phyloP scores from a whole-genome alignment of 2,329 filamentous ascomycete species.

The Ophiocordyceps sinensis region DNA sequence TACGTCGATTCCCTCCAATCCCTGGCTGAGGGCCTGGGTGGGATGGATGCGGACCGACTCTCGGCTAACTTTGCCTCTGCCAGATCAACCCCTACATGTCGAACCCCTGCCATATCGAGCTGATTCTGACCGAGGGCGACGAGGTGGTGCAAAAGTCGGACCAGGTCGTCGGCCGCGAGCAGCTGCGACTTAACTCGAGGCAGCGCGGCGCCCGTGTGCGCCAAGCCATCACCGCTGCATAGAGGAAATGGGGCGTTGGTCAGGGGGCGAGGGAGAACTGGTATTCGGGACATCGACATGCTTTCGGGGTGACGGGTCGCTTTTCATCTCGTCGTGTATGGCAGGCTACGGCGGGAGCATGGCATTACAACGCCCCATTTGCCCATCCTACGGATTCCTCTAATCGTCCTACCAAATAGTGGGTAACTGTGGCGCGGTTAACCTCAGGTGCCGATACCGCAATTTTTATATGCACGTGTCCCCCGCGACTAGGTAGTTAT shows the following conservation, averaged over 20 bases:
- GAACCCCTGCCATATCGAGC: slow-evolving; percentile 99
- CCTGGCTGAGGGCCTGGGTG: background rate
- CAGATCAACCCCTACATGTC: slow-evolving; percentile 99
- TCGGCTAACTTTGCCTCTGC: background rate
- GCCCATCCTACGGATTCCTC: no score
- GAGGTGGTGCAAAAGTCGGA: slow-evolving; percentile 91
- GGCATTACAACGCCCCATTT: slow-evolving; percentile 24
- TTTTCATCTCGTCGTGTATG: slow-evolving; percentile 25
- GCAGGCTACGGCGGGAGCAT: slow-evolving; percentile 22
- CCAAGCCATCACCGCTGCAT: slow-evolving; percentile 52
- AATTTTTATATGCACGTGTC: no score
- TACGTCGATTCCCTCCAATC: slow-evolving; percentile 40
- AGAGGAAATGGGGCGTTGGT: slow-evolving; percentile 16
- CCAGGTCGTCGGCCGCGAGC: slow-evolving; percentile 59
- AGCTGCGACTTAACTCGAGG: slow-evolving; percentile 66
- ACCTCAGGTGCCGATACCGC: no score
- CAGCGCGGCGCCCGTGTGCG: slow-evolving; percentile 66
- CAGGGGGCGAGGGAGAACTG: background rate
- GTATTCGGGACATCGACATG: slow-evolving; percentile 3
- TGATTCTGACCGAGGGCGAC: slow-evolving; percentile 96
- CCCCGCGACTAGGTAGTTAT: no score
- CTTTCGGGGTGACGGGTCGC: slow-evolving; percentile 16
- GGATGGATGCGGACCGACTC: background rate
- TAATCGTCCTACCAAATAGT: no score
- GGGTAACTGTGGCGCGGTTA: no score